phyloP scores from a whole-genome alignment of 192 early-diverging fungal genomes.

The Coemansia sp. region DNA sequence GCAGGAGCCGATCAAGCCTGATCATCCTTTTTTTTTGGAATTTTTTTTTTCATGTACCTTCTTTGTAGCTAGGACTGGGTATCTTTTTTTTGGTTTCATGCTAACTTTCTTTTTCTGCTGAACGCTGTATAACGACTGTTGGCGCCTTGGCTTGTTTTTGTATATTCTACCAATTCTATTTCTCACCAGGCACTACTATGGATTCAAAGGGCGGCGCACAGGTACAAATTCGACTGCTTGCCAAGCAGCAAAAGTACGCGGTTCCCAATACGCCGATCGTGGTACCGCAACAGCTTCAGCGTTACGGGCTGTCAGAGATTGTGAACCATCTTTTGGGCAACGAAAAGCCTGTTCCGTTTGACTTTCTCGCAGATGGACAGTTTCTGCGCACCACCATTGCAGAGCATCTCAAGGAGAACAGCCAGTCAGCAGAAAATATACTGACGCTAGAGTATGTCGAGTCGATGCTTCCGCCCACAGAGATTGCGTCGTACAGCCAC shows the following conservation, averaged over 20 bases:
- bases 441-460: slow-evolving; percentile 91
- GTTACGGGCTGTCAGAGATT: slow-evolving; percentile 91
- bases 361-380: slow-evolving; percentile 91
- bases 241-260: slow-evolving; percentile 70
- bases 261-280: slow-evolving; percentile 85
- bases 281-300: slow-evolving; percentile 79
- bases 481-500: slow-evolving; percentile 76
- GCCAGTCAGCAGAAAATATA: slow-evolving; percentile 68
- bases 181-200: slow-evolving; percentile 7
- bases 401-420: slow-evolving; percentile 67
- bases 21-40: too few relatives aligned
- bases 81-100: too few relatives aligned
- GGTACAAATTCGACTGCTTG: slow-evolving; percentile 84
- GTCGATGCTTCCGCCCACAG: slow-evolving; percentile 82
- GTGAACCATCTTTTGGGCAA: slow-evolving; percentile 84
- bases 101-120: neutral
- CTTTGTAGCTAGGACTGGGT: too few relatives aligned
- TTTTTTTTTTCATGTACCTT: too few relatives aligned
- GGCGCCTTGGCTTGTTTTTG: neutral
- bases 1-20: too few relatives aligned
- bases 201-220: slow-evolving; percentile 54
- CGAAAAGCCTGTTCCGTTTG: slow-evolving; percentile 75
- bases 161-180: neutral
- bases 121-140: neutral
- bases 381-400: slow-evolving; percentile 78